Evolutionary conservation across 1,139 yeast genomes (phyloP).

Genomic region (Diutina catenulata): DNA sequence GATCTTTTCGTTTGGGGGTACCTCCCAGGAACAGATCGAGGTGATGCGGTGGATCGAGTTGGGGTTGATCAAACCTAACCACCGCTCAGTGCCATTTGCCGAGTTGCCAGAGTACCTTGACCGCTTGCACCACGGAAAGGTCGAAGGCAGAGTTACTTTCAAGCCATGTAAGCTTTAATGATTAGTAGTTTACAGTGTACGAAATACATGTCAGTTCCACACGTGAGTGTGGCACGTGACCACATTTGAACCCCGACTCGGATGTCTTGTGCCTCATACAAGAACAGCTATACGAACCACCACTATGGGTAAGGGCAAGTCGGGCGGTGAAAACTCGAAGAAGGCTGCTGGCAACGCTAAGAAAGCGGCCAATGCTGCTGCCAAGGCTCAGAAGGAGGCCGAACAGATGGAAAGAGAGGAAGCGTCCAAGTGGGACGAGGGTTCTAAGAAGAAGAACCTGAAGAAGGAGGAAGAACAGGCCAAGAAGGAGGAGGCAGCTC

Average conservation of each 20-base stretch:
- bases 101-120: constrained; percentile 26
- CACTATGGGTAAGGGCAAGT: constrained; percentile 41
- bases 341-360: constrained; percentile 63
- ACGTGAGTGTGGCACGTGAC: too few species aligned
- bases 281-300: neutral
- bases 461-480: constrained; percentile 56
- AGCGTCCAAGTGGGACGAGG: constrained; percentile 59
- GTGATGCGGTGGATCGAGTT: constrained; percentile 31
- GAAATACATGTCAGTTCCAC: too few species aligned
- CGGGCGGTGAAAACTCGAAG: constrained; percentile 43
- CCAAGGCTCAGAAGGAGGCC: constrained; percentile 44
- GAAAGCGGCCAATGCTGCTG: constrained; percentile 57
- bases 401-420: constrained; percentile 42
- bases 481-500: constrained; percentile 52
- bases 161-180: constrained; percentile 14
- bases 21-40: constrained; percentile 31
- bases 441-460: constrained; percentile 57
- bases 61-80: constrained; percentile 30
- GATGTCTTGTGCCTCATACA: too few species aligned
- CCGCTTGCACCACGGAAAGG: constrained; percentile 25
- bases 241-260: too few species aligned
- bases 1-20: constrained; percentile 35
- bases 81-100: constrained; percentile 19
- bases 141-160: constrained; percentile 35
- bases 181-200: too few species aligned